Evolutionary conservation across 2,329 filamentous ascomycete species (phyloP), one percentile per base, ranked within the genome.

Genomic region (Sarocladium oryzae): DNA sequence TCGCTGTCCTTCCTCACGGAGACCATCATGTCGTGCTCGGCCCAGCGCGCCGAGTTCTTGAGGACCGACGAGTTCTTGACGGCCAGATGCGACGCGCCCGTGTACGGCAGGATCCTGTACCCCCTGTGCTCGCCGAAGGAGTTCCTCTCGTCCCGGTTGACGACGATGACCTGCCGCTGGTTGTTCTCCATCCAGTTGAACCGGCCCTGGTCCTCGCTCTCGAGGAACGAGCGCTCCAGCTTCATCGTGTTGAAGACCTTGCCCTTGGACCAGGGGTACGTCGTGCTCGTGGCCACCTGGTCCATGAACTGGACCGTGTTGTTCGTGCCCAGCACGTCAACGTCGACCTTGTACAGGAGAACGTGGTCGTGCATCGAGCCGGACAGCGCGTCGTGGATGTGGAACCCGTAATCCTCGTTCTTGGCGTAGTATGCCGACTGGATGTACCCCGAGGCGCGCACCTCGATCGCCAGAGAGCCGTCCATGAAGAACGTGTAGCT

Each of bases 191-290:
- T 62, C 68, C 70, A 78, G 55, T 63, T 59, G 52, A 66, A 57
- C 7, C 51, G 52, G 2, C 52, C 68, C 43, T 67, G 64, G 51
- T 78, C 78, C 36, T 59, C 43, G 7, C 66, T 63, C 67, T 70
- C 78, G 54, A 64, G 60, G 53, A 64, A 60, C 3, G 50, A 51
- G 2, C 53, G 66, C 41, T 70, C 58, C 3, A 78, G 63, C 55
- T 70, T 71, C 73, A 77, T 77, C 15, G 75, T 78, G 56, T 75
- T 75, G 57, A 71, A 60, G 3, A 64, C 54, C 38, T 66, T 65
- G 53, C 68, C 69, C 41, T 63, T 63, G 15, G 70, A 72, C 76
- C 75, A 79, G n/a, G 72, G 66, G 59, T 77, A 78, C 35, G 40
- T 36, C 40, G 60, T 59, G 9, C 58, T 58, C 3, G 57, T 55